Conservation (phyloP, 2,329 filamentous ascomycete species). For the Neofusicoccum parvum region DNA sequence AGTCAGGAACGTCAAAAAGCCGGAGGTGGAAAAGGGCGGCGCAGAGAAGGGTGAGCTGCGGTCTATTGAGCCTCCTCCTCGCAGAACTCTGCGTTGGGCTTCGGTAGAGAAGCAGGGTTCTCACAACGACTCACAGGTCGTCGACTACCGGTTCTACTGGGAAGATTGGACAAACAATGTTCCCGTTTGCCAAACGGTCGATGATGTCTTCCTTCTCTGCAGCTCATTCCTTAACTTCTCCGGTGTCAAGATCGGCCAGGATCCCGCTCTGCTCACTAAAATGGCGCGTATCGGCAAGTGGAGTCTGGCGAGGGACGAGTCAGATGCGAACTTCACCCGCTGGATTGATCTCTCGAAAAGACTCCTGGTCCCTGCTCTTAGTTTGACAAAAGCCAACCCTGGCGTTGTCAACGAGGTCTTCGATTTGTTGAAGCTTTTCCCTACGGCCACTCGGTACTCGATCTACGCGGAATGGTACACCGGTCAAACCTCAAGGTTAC, state of each 20-base stretch:
- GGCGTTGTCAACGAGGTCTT: constrained; percentile 85
- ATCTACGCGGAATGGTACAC: constrained; percentile 95
- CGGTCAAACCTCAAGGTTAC: constrained; percentile 73
- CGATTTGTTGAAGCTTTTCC: constrained; percentile 76
- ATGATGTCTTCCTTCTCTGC: constrained; percentile 88
- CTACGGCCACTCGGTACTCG: constrained; percentile 74
- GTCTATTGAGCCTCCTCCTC: constrained; percentile 39
- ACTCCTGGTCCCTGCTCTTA: constrained; percentile 84
- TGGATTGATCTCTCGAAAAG: constrained; percentile 86
- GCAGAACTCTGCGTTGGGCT: constrained; percentile 71
- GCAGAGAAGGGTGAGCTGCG: constrained; percentile 55
- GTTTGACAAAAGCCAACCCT: constrained; percentile 81
- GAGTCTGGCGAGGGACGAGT: constrained; percentile 71
- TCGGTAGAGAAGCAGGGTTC: constrained; percentile 71
- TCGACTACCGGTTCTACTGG: constrained; percentile 90
- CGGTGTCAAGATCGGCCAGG: constrained; percentile 86
- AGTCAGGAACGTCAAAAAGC: constrained; percentile 48
- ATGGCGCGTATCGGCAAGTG: constrained; percentile 81
- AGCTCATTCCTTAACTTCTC: constrained; percentile 81
- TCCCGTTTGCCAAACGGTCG: constrained; percentile 84
- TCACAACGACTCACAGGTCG: constrained; percentile 51
- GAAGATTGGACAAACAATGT: constrained; percentile 96
- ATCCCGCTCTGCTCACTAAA: constrained; percentile 76
- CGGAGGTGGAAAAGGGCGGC: constrained; percentile 65
- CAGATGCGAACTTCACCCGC: constrained; percentile 68